Conservation (phyloP, 192 early-diverging fungal genomes). For the Coemansia sp. region DNA sequence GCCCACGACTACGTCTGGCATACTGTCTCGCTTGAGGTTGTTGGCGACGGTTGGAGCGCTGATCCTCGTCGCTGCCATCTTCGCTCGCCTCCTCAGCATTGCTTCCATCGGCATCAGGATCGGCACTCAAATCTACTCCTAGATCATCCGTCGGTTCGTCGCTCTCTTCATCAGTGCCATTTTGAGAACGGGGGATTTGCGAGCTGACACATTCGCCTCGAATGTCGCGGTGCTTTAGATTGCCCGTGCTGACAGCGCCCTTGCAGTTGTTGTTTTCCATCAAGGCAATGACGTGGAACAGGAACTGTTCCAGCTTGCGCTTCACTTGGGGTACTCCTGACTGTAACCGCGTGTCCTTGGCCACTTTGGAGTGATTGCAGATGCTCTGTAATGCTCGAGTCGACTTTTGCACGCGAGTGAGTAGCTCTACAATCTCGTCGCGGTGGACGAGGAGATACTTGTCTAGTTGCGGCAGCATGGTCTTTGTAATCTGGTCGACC, state of each 20-base stretch:
- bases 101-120: conserved; percentile 14
- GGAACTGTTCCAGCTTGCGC: conserved; percentile 69
- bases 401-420: conserved; percentile 46
- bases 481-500: conserved; percentile 38
- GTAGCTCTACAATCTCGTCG: conserved; percentile 24
- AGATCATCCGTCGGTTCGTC: conserved; percentile 15
- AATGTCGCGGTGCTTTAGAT: conserved; percentile 75
- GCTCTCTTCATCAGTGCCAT: conserved; percentile 15
- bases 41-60: background rate
- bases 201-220: conserved; percentile 69
- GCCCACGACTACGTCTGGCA: background rate
- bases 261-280: conserved; percentile 68
- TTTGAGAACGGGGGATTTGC: conserved; percentile 52
- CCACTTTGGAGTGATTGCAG: conserved; percentile 76
- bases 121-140: conserved; percentile 3
- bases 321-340: conserved; percentile 68
- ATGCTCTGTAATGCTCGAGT: conserved; percentile 62
- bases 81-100: background rate
- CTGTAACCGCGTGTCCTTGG: conserved; percentile 63
- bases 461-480: conserved; percentile 37
- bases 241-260: conserved; percentile 55
- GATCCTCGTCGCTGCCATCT: background rate
- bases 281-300: conserved; percentile 75
- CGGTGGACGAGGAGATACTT: conserved; percentile 31
- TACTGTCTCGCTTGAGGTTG: background rate